Base-by-base conservation (phyloP, 768 basidiomycete genomes). In the Xanthoconium stramineum region DNA sequence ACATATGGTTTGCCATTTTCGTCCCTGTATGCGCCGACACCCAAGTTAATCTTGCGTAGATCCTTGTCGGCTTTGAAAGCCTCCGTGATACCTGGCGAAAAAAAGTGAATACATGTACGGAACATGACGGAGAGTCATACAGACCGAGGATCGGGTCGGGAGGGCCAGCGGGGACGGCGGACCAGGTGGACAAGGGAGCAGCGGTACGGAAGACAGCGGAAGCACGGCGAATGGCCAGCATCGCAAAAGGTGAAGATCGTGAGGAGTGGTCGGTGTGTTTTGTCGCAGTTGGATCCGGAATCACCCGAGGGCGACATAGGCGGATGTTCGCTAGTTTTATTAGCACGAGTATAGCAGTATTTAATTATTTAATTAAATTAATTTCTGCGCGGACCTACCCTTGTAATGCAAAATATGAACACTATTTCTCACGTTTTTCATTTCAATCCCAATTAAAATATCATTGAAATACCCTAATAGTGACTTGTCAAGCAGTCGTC, bases 61-160 rank as follows among this genome's bases (percentile, higher is more conserved):
- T 90, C 85, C 66, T 84, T 87, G 83, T 98, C 94, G 43, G 93
- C 92, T 78, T 95, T 97, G 84, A 94, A 99, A 30, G 94, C 93
- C 69, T 98, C 96, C 30, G 91, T 89, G 47, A 99, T 82, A 59
- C 91, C 89, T 91, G 63, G n/a, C 53, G 43, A 44, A 55, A 17
- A 53, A 55, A 12, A 53, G 54, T 62, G 55, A 63, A 54, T 37
- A 24, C 24, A 24, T 24, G 35, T 11, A 47, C 30, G 14, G 13
- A 44, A 24, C 28, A 47, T n/a, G 44, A 46, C 30, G 39, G 45
- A 57, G 36, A 28, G 56, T 32, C 1, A 42, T 28, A 70, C 79
- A 53, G 52, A 92, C 92, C 94, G 53, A 96, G 86, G 76, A 96
- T 96, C 49, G 94, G 85, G 71, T 96, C 94, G 28, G 94, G 93